These are phyloP conservation scores for Podosphaera fusca DNA, from an alignment of 2,329 filamentous ascomycete species.

Conservation along the genomic window DNA sequence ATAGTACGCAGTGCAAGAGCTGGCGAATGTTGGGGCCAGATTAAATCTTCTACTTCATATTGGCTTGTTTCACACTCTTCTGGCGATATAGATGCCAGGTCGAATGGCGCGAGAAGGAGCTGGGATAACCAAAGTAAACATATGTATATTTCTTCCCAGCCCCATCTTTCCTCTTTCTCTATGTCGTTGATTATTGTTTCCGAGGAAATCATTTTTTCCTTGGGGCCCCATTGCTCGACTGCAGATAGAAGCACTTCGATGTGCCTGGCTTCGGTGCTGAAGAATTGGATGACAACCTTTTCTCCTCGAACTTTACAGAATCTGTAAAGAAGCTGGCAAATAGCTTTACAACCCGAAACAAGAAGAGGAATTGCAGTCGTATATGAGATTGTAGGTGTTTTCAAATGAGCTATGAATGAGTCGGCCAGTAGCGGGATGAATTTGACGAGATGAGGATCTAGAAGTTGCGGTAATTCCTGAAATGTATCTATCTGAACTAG, in stretches of 20 bases:
- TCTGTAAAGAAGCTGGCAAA: slow-evolving; percentile 62
- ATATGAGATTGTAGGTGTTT: slow-evolving; percentile 20
- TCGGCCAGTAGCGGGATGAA: slow-evolving; percentile 54
- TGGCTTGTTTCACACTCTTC: slow-evolving; percentile 23
- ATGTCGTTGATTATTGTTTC: neutral
- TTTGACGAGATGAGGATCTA: slow-evolving; percentile 60
- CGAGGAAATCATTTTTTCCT: neutral
- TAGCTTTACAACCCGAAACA: slow-evolving; percentile 27
- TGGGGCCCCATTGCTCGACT: slow-evolving; percentile 30
- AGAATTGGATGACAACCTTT: slow-evolving; percentile 75
- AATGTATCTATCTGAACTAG: slow-evolving; percentile 48
- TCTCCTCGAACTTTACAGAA: slow-evolving; percentile 88
- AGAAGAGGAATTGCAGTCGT: slow-evolving; percentile 8
- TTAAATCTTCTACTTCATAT: slow-evolving; percentile 24
- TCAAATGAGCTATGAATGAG: slow-evolving; percentile 49
- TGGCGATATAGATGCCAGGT: slow-evolving; percentile 64
- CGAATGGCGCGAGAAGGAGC: slow-evolving; percentile 68
- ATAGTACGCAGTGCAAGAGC: slow-evolving; percentile 48
- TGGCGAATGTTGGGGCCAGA: slow-evolving; percentile 37
- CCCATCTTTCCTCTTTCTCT: slow-evolving; percentile 19
- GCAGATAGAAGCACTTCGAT: slow-evolving; percentile 59
- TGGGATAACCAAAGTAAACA: slow-evolving; percentile 74
- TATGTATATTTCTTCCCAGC: slow-evolving; percentile 78
- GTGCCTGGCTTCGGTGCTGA: slow-evolving; percentile 73
- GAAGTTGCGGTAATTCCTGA: slow-evolving; percentile 81